Percentiles rank a stretch among this genome's conserved stretches.
Conservation (phyloP, 441 rosid genomes). For the Daphne laureola region DNA sequence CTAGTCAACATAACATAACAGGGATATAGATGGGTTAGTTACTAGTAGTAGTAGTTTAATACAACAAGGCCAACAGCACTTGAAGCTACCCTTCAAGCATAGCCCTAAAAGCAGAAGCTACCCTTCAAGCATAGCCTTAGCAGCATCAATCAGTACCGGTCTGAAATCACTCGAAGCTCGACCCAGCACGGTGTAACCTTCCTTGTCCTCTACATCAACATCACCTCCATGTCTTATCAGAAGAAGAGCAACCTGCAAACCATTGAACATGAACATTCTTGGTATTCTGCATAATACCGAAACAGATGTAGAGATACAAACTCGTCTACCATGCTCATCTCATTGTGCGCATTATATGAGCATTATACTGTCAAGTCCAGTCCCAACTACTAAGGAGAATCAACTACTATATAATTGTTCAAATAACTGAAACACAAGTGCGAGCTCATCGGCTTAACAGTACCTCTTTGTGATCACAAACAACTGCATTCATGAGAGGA, state of each 20-base stretch:
- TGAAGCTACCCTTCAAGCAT: background rate
- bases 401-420: too few species aligned
- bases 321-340: background rate
- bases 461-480: conserved; percentile 62
- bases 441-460: too few species aligned
- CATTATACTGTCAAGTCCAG: too few species aligned
- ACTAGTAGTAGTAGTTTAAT: too few species aligned
- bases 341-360: background rate
- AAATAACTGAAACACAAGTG: too few species aligned
- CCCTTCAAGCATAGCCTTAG: conserved; percentile 74
- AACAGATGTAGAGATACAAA: background rate
- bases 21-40: too few species aligned
- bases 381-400: too few species aligned
- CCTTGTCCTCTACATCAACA: conserved; percentile 80
- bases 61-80: too few species aligned
- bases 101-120: conserved; percentile 16
- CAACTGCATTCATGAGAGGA: conserved; percentile 76
- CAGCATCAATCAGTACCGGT: conserved; percentile 65
- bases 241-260: conserved; percentile 68
- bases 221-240: conserved; percentile 87
- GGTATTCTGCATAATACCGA: too few species aligned
- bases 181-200: conserved; percentile 89
- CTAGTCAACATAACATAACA: too few species aligned
- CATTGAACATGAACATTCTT: conserved; percentile 7
- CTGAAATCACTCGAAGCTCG: conserved; percentile 62